Percentiles rank a stretch among this genome's conserved stretches.
phyloP scores from a whole-genome alignment of 352 stramenopile genomes.

The Globisporangium nodosum region DNA sequence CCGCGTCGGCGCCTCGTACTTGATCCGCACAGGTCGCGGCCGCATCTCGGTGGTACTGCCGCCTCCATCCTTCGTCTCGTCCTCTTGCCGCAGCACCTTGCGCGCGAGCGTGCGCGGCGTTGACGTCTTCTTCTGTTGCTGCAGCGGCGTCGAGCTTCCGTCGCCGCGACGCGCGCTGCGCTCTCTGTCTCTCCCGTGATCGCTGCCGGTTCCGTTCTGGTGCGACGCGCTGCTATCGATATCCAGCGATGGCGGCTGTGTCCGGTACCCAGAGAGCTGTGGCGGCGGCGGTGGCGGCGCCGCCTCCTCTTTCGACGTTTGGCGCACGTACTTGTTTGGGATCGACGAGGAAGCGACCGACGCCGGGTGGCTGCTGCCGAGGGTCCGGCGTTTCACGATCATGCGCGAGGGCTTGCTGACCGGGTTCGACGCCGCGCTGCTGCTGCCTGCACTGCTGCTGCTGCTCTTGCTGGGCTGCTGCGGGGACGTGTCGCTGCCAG shows the following conservation, averaged over 20 bases:
- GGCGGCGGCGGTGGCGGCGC: background rate
- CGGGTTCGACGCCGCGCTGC: background rate
- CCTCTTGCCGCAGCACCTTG: conserved; percentile 13
- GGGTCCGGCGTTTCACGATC: conserved; percentile 38
- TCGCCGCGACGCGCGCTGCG: conserved; percentile 2
- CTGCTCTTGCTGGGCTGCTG: conserved; percentile 5
- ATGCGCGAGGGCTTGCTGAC: conserved; percentile 39
- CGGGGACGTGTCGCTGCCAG: conserved; percentile 29
- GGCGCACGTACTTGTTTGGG: conserved; percentile 15
- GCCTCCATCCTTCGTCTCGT: conserved; percentile 10
- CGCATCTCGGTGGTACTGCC: conserved; percentile 12
- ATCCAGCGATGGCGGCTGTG: background rate
- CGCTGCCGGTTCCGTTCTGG: background rate
- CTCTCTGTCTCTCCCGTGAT: background rate
- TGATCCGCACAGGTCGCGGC: conserved; percentile 54
- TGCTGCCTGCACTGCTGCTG: conserved; percentile 18
- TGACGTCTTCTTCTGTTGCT: conserved; percentile 11
- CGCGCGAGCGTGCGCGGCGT: conserved; percentile 16
- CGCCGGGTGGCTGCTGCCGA: conserved; percentile 18
- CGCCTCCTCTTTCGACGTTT: conserved; percentile 6
- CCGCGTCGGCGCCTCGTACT: conserved; percentile 60
- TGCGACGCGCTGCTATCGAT: background rate
- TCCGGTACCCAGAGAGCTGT: background rate
- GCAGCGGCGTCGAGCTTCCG: background rate
- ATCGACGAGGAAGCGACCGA: conserved; percentile 12